These are phyloP conservation scores for Fonsecaea nubica DNA, from an alignment of 2,329 filamentous ascomycete genomes.

Conservation along the genomic window DNA sequence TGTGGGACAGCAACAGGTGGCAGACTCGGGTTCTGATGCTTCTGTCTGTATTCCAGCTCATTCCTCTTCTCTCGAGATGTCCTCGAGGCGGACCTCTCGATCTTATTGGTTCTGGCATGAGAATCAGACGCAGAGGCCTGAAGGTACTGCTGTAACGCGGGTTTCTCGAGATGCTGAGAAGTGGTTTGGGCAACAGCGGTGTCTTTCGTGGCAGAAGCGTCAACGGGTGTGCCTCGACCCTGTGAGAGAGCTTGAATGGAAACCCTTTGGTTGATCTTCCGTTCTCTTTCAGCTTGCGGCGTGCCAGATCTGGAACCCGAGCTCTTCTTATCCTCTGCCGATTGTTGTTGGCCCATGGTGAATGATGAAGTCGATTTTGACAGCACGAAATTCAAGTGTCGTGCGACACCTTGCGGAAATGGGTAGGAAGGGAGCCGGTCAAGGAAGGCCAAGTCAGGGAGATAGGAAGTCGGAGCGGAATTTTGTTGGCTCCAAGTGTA, in stretches of 20 bases:
- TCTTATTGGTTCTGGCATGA: slow-evolving; percentile 32
- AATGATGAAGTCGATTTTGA: slow-evolving; percentile 11
- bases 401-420: slow-evolving; percentile 29
- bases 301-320: slow-evolving; percentile 30
- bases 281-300: slow-evolving; percentile 43
- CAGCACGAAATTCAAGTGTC: slow-evolving; percentile 20
- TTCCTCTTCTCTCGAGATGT: slow-evolving; percentile 32
- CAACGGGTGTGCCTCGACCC: slow-evolving; percentile 50
- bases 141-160: slow-evolving; percentile 50
- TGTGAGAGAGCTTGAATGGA: slow-evolving; percentile 51
- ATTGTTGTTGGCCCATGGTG: slow-evolving; percentile 41
- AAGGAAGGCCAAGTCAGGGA: slow-evolving; percentile 27
- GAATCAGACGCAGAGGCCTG: slow-evolving; percentile 49
- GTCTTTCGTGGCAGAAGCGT: slow-evolving; percentile 52
- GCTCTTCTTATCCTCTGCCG: slow-evolving; percentile 35
- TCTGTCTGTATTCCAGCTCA: slow-evolving; percentile 28
- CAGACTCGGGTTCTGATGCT: slow-evolving; percentile 20
- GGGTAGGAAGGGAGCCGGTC: slow-evolving; percentile 7
- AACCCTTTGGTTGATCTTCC: slow-evolving; percentile 49
- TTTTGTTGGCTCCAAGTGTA: slow-evolving; percentile 33
- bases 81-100: slow-evolving; percentile 35
- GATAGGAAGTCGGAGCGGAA: slow-evolving; percentile 37
- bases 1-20: slow-evolving; percentile 27
- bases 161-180: slow-evolving; percentile 44
- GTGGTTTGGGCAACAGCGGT: slow-evolving; percentile 51